phyloP scores from a whole-genome alignment of 108 stramenopile species.

The Epithemia pelagica region DNA sequence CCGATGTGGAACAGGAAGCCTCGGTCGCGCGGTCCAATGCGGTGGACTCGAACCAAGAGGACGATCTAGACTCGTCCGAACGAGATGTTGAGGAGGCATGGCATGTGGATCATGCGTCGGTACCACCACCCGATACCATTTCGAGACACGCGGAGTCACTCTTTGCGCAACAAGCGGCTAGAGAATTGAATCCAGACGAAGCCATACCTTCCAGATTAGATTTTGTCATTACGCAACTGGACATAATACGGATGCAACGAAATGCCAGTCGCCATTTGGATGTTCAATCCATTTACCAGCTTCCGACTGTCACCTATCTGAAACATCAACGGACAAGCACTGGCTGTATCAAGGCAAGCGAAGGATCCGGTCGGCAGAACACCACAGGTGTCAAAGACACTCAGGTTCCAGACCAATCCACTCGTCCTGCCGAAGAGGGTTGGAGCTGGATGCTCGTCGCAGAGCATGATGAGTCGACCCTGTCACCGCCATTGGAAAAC shows the following conservation, averaged over 20 bases:
- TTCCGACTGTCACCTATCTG: slow-evolving; percentile 55
- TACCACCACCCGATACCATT: slow-evolving; percentile 9
- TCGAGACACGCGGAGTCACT: slow-evolving; percentile 34
- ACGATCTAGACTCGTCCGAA: slow-evolving; percentile 10
- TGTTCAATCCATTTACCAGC: slow-evolving; percentile 48
- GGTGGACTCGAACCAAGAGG: background rate
- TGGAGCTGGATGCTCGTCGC: slow-evolving; percentile 47
- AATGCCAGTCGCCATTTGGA: slow-evolving; percentile 60
- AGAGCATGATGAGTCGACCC: slow-evolving; percentile 12
- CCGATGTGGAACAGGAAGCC: background rate
- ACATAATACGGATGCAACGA: slow-evolving; percentile 66
- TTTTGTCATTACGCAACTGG: slow-evolving; percentile 72
- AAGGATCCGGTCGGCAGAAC: slow-evolving; percentile 13
- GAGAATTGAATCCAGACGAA: background rate
- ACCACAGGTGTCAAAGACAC: slow-evolving; percentile 1
- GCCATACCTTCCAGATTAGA: slow-evolving; percentile 28
- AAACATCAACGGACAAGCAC: slow-evolving; percentile 11
- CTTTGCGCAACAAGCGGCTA: slow-evolving; percentile 31
- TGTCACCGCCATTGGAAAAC: background rate
- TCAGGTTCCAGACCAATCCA: background rate
- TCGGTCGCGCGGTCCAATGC: background rate
- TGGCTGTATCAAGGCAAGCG: slow-evolving; percentile 27
- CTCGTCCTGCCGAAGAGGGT: background rate
- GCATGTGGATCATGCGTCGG: background rate
- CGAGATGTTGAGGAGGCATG: slow-evolving; percentile 16